These are phyloP conservation scores for Pseudonitzschia multistriata DNA, from an alignment of 108 stramenopile species.

Conservation along the genomic window DNA sequence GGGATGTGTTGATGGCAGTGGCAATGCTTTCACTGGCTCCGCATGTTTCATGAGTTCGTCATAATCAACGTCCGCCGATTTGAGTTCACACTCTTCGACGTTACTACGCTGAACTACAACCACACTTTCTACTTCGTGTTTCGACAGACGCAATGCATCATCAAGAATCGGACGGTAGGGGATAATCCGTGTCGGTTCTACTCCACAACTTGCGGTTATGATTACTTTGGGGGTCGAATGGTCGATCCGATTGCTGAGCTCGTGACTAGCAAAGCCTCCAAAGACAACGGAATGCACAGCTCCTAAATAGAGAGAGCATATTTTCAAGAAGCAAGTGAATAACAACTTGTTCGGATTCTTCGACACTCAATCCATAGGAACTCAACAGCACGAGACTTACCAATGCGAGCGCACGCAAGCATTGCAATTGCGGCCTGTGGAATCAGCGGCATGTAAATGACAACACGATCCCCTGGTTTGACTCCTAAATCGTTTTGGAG, in stretches of 20 bases:
- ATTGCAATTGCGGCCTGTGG: slow-evolving; percentile 77
- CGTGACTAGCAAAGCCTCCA: slow-evolving; percentile 79
- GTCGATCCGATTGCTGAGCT: slow-evolving; percentile 65
- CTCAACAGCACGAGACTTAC: slow-evolving; percentile 10
- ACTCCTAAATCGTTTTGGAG: slow-evolving; percentile 52
- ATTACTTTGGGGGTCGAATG: slow-evolving; percentile 68
- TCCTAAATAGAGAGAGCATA: neutral
- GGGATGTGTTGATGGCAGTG: slow-evolving; percentile 49
- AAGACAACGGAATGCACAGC: slow-evolving; percentile 86
- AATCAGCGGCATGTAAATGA: slow-evolving; percentile 88
- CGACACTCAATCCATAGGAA: too few species aligned
- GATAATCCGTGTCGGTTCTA: slow-evolving; percentile 55
- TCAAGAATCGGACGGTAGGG: slow-evolving; percentile 67
- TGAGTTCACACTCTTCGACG: slow-evolving; percentile 33
- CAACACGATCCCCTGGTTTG: slow-evolving; percentile 62
- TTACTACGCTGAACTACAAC: slow-evolving; percentile 57
- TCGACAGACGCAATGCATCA: slow-evolving; percentile 53
- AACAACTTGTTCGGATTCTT: neutral
- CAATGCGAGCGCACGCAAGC: slow-evolving; percentile 76
- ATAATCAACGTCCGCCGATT: slow-evolving; percentile 43
- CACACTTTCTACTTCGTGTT: slow-evolving; percentile 38
- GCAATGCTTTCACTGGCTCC: slow-evolving; percentile 39
- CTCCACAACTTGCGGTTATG: slow-evolving; percentile 59
- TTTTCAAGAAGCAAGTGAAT: neutral
- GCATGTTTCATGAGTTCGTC: slow-evolving; percentile 34